Percentiles rank a stretch among this genome's conserved stretches.
These are phyloP conservation scores for Mucor racemosus DNA, from an alignment of 371 early-diverging fungal species.

Conservation along the genomic window DNA sequence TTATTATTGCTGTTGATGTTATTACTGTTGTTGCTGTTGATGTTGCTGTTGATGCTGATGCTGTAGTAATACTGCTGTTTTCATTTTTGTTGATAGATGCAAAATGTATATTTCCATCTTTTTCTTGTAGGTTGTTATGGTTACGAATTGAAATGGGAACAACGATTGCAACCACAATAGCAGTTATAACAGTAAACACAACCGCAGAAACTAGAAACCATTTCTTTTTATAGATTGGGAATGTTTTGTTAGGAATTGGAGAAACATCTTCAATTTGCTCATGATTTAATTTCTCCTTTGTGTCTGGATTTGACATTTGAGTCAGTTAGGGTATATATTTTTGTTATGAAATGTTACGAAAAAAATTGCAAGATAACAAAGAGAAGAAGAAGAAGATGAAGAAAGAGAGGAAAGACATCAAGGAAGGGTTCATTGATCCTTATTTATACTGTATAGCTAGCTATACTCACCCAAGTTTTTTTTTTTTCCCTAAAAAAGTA, in stretches of 20 bases:
- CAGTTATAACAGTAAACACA: background rate
- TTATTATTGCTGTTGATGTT: background rate
- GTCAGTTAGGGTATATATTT: background rate
- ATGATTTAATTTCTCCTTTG: background rate
- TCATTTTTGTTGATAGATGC: background rate
- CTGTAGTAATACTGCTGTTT: background rate
- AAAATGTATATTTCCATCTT: background rate
- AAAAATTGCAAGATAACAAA: background rate
- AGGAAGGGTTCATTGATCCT: background rate
- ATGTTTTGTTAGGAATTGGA: background rate
- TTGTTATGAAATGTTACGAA: background rate
- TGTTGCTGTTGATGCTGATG: slow-evolving; percentile 1
- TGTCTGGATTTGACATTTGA: background rate
- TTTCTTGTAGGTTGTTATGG: background rate
- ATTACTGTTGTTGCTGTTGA: too few species aligned
- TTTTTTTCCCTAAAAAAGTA: background rate
- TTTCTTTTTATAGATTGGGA: background rate
- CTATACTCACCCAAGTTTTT: background rate
- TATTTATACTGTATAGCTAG: background rate
- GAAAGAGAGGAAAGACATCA: background rate
- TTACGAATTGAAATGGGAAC: background rate
- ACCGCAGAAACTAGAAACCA: background rate
- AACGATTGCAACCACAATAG: slow-evolving; percentile 1
- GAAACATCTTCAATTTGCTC: background rate
- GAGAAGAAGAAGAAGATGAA: background rate